phyloP scores from a whole-genome alignment of 2,329 filamentous ascomycete genomes.

The Cercospora brassicicola region DNA sequence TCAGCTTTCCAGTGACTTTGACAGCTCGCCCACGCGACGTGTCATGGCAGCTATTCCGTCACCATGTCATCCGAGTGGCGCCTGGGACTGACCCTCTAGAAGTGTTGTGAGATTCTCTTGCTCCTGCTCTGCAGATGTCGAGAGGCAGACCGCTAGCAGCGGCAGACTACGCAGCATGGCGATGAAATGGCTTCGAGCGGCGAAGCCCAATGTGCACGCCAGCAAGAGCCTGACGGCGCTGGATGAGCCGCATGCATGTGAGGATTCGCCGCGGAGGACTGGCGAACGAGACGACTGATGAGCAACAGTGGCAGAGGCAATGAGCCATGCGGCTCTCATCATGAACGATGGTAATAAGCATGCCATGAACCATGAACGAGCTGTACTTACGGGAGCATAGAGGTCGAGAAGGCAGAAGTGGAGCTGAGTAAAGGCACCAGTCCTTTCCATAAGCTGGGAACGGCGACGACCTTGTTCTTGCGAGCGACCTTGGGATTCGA shows the following conservation, averaged over 20 bases:
- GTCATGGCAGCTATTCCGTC: slow-evolving; percentile 1
- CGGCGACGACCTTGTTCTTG: slow-evolving; percentile 80
- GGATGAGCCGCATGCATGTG: slow-evolving; percentile 60
- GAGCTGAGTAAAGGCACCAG: slow-evolving; percentile 71
- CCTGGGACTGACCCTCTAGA: background rate
- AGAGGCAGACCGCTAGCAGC: background rate
- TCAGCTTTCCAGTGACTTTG: background rate
- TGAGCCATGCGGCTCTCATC: slow-evolving; percentile 39
- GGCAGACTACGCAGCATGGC: slow-evolving; percentile 8
- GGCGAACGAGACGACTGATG: slow-evolving; percentile 20
- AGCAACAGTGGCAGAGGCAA: slow-evolving; percentile 47
- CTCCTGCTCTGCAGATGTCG: background rate
- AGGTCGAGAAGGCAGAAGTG: slow-evolving; percentile 79
- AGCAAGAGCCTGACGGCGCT: slow-evolving; percentile 59
- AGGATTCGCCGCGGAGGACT: slow-evolving; percentile 44
- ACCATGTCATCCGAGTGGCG: slow-evolving; percentile 1
- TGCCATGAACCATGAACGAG: background rate
- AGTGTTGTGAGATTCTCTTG: background rate
- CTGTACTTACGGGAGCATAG: slow-evolving; percentile 42
- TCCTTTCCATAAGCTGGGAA: slow-evolving; percentile 83
- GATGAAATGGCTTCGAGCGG: slow-evolving; percentile 41
- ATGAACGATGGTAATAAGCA: slow-evolving; percentile 44
- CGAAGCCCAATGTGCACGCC: slow-evolving; percentile 42
- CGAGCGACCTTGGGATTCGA: slow-evolving; percentile 86
- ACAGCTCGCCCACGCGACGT: slow-evolving; percentile 1